Base-by-base conservation (phyloP, 2,329 filamentous ascomycete genomes). In the Cladosporium velox region DNA sequence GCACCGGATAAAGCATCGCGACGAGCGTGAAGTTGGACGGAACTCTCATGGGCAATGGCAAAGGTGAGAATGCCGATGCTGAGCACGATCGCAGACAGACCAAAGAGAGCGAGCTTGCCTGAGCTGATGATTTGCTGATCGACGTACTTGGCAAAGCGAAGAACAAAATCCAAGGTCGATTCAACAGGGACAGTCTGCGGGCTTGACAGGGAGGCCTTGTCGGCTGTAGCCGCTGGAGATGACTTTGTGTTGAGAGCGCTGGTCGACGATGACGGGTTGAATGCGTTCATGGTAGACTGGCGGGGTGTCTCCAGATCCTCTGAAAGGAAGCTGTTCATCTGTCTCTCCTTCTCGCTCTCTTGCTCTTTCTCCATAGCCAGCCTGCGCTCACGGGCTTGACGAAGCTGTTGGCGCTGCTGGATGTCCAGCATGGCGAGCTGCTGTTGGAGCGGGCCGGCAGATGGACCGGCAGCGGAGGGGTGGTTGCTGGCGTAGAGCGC, bases 291-390 rank as follows among this genome's bases (percentile, higher is more conserved):
- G 24, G 70, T 70, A 1, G 74, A 77, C 59, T 75, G 74, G 15
- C 71, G 71, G 10, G 75, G 75, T 10, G 75, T 77, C 66, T 75
- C 74, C 15, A 74, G 66, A 38, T 76, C 72, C 2, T 76, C 74
- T 2, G 71, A 70, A 35, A 71, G 67, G 66, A 72, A 74, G 67
- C 71, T 74, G 59, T 74, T 68, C 28, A 72, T 41, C n/a, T 49
- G 65, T 59, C 70, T 59, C 38, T 72, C 71, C 35, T 72, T 71
- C 68, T 72, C 72, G 5, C 63, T 64, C 30, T 70, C 67, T 30
- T 65, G 35, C 66, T 71, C 66, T 51, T 61, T 57, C 32, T 63
- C 28, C 7, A 59, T 15, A 58, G 28, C 62, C n/a, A 47, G 21
- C 5, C 21, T 41, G 59, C 61, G 59, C 24, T 67, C 44, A 47